A percentile compares a stretch with the other conserved stretches of the same genome.
Evolutionary conservation across 2,329 filamentous ascomycete species (phyloP).

Genomic region (Fonsecaea pedrosoi): DNA sequence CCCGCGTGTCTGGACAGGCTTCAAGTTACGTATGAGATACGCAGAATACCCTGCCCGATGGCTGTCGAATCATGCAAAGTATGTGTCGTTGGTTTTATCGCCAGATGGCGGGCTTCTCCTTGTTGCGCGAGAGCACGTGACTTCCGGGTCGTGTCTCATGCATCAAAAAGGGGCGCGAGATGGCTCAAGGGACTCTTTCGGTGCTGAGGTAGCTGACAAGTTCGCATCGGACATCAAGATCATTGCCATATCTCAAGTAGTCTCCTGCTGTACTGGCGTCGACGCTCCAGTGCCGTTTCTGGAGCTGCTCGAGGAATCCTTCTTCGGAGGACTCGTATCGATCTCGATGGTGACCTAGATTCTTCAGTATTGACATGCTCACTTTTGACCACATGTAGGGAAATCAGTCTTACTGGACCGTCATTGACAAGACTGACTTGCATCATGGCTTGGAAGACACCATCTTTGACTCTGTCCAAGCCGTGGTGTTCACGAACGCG

Average conservation of each 20-base stretch:
- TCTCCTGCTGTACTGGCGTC: constrained; percentile 18
- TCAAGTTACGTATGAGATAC: constrained; percentile 32
- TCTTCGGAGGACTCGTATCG: constrained; percentile 54
- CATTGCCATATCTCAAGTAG: not conserved
- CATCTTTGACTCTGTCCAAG: constrained; percentile 82
- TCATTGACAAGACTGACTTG: constrained; percentile 93
- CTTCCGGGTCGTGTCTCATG: not conserved
- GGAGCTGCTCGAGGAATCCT: constrained; percentile 40
- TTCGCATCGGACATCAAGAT: not conserved
- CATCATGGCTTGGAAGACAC: constrained; percentile 99
- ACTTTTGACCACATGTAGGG: not conserved
- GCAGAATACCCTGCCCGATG: not conserved
- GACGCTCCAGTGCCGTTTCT: constrained; percentile 21
- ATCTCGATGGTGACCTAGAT: constrained; percentile 46
- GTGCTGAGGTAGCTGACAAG: not conserved
- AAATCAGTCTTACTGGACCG: constrained; percentile 61
- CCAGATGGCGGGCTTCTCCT: constrained; percentile 33
- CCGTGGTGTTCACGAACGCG: constrained; percentile 76
- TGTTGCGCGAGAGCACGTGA: constrained; percentile 8
- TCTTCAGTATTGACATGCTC: constrained; percentile 19
- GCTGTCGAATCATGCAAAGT: constrained; percentile 6
- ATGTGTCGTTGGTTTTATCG: constrained; percentile 15
- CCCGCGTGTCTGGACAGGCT: constrained; percentile 23
- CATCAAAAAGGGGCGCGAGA: not conserved
- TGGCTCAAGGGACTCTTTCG: not conserved